phyloP scores from a whole-genome alignment of 1,139 yeast species.

The Debaryomyces udenii region DNA sequence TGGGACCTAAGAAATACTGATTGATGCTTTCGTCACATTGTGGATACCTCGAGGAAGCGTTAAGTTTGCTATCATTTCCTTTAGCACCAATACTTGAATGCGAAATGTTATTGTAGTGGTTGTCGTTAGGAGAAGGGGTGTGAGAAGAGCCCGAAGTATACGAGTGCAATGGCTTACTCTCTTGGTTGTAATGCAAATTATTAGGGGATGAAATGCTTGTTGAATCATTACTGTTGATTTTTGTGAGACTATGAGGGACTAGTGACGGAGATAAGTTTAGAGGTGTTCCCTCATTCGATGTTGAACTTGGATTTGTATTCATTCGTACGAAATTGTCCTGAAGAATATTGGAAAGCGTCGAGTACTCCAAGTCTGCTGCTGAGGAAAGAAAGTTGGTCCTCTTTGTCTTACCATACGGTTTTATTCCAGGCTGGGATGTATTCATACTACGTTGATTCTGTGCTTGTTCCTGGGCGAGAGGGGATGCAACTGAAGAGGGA shows the following conservation, averaged over 20 bases:
- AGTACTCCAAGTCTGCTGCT: slow-evolving; percentile 81
- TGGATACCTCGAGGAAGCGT: slow-evolving; percentile 13
- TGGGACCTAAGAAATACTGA: slow-evolving; percentile 61
- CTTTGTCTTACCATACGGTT: slow-evolving; percentile 12
- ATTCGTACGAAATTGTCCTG: slow-evolving; percentile 49
- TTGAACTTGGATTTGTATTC: slow-evolving; percentile 27
- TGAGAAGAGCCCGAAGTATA: slow-evolving; percentile 19
- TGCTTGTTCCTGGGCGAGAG: not conserved
- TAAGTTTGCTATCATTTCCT: slow-evolving; percentile 9
- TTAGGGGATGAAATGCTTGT: slow-evolving; percentile 11
- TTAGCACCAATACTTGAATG: slow-evolving; percentile 2
- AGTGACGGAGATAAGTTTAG: slow-evolving; percentile 39
- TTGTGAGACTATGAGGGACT: slow-evolving; percentile 33
- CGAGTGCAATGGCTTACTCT: slow-evolving; percentile 11
- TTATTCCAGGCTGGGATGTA: not conserved
- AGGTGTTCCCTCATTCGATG: slow-evolving; percentile 49
- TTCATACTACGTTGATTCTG: not conserved
- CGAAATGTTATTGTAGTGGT: slow-evolving; percentile 17
- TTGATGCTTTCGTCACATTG: slow-evolving; percentile 55
- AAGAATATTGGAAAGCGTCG: slow-evolving; percentile 73
- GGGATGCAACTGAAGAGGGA: not conserved
- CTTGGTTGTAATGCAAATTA: slow-evolving; percentile 5
- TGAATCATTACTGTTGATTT: slow-evolving; percentile 1
- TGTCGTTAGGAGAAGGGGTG: slow-evolving; percentile 17
- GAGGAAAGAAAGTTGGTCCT: slow-evolving; percentile 61